Percentiles rank a stretch among this genome's conserved stretches.
phyloP scores from a whole-genome alignment of 306 rosid species.

The Delonix regia region DNA sequence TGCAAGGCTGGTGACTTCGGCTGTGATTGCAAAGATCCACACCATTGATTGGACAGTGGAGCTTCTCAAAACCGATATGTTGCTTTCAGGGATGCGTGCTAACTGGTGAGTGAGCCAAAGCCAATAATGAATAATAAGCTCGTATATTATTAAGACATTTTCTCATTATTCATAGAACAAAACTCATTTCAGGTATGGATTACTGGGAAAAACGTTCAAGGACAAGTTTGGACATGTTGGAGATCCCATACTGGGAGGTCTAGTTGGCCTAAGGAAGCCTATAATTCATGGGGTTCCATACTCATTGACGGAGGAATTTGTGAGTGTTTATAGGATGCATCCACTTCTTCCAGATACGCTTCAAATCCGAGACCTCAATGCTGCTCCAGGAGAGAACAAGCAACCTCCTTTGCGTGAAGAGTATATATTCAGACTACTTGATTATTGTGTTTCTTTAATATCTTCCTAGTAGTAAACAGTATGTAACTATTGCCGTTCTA shows the following conservation, averaged over 20 bases:
- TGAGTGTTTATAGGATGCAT: slow-evolving; percentile 39
- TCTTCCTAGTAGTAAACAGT: too few species aligned
- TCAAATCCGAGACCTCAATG: slow-evolving; percentile 21
- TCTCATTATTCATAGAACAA: too few species aligned
- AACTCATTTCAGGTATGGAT: slow-evolving; percentile 39
- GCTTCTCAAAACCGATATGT: slow-evolving; percentile 43
- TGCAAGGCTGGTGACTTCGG: slow-evolving; percentile 43
- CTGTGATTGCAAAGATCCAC: slow-evolving; percentile 43
- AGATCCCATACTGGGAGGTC: slow-evolving; percentile 19
- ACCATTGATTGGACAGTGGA: slow-evolving; percentile 48
- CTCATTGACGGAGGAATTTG: slow-evolving; percentile 43
- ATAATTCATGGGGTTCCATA: slow-evolving; percentile 35
- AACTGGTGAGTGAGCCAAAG: too few species aligned
- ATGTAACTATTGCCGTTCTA: too few species aligned
- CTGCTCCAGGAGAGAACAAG: slow-evolving; percentile 21
- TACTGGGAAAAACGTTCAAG: slow-evolving; percentile 42
- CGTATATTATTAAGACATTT: too few species aligned
- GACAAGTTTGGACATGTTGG: slow-evolving; percentile 44
- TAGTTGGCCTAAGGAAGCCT: slow-evolving; percentile 35
- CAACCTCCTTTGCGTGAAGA: slow-evolving; percentile 25
- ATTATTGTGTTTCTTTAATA: too few species aligned
- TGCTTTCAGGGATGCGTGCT: slow-evolving; percentile 37
- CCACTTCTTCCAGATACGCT: slow-evolving; percentile 32
- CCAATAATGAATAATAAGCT: too few species aligned
- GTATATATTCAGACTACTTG: too few species aligned